Evolutionary conservation across 169 alveolate species (phyloP).

Genomic region (Cryptosporidium sp.): DNA sequence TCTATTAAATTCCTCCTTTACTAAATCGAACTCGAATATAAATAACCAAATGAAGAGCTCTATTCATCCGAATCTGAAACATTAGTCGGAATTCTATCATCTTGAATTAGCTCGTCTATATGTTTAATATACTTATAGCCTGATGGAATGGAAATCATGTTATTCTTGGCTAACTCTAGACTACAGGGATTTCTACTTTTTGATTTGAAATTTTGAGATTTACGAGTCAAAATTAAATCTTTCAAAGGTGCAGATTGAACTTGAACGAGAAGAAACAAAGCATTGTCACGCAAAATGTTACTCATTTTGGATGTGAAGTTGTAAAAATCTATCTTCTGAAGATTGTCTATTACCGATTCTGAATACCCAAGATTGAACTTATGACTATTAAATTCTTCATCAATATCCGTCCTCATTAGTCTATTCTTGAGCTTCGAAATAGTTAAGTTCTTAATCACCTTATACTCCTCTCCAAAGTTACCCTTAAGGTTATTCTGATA

Average conservation of each 20-base stretch:
- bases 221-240: neutral
- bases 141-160: neutral
- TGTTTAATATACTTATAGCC: conserved; percentile 37
- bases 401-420: neutral
- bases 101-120: conserved; percentile 36
- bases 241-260: conserved; percentile 16
- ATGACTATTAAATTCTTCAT: conserved; percentile 22
- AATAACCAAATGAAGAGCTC: neutral
- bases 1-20: too few species aligned
- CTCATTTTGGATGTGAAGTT: neutral
- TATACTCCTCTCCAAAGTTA: neutral
- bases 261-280: conserved; percentile 20
- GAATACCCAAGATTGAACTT: conserved; percentile 5
- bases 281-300: neutral
- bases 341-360: neutral
- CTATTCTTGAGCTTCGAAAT: neutral
- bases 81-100: conserved; percentile 28
- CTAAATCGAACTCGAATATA: too few species aligned
- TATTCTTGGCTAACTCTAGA: neutral
- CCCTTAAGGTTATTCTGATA: neutral
- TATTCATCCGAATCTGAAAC: neutral
- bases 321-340: neutral
- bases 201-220: neutral
- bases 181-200: neutral
- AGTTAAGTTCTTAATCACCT: conserved; percentile 3